Evolutionary conservation across 768 basidiomycete species (phyloP).

Genomic region (Clitopilus passeckerianus): DNA sequence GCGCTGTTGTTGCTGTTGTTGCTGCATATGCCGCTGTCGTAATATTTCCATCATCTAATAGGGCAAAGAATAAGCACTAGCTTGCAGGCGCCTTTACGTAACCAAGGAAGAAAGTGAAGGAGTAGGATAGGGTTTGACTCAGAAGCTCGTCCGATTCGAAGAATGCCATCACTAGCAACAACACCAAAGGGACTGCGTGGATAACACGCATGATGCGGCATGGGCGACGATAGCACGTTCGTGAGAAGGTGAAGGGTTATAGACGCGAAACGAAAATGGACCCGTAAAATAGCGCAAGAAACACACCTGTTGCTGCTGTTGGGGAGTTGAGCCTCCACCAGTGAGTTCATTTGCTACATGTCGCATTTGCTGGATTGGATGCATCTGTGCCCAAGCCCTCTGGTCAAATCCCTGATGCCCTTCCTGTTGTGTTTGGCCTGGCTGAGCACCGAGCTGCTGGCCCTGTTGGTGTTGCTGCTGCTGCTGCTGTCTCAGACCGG

Average conservation of each 20-base stretch:
- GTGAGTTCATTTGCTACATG: slow-evolving; percentile 36
- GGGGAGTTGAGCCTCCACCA: slow-evolving; percentile 34
- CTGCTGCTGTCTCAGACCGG: slow-evolving; percentile 40
- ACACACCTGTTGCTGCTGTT: too few relatives aligned
- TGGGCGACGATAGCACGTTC: slow-evolving; percentile 1
- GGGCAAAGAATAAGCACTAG: slow-evolving; percentile 11
- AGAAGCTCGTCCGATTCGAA: not conserved
- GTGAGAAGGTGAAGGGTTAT: slow-evolving; percentile 4
- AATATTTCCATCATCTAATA: slow-evolving; percentile 41
- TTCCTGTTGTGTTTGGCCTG: slow-evolving; percentile 34
- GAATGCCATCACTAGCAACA: slow-evolving; percentile 3
- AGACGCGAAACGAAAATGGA: not conserved
- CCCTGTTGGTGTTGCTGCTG: slow-evolving; percentile 37
- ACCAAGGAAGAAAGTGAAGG: slow-evolving; percentile 10
- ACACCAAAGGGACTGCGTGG: slow-evolving; percentile 7
- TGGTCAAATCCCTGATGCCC: slow-evolving; percentile 27
- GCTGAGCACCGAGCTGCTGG: slow-evolving; percentile 35
- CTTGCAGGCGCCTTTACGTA: slow-evolving; percentile 10
- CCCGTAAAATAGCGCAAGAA: slow-evolving; percentile 6
- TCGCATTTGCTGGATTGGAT: slow-evolving; percentile 40
- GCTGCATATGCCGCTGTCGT: slow-evolving; percentile 35
- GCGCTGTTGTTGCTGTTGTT: slow-evolving; percentile 27
- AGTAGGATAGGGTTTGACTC: not conserved
- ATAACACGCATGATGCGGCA: slow-evolving; percentile 7
- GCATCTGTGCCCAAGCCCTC: slow-evolving; percentile 48